These are phyloP conservation scores for Senecio squalidus DNA, from an alignment of 140 eudicot species.

Conservation along the genomic window DNA sequence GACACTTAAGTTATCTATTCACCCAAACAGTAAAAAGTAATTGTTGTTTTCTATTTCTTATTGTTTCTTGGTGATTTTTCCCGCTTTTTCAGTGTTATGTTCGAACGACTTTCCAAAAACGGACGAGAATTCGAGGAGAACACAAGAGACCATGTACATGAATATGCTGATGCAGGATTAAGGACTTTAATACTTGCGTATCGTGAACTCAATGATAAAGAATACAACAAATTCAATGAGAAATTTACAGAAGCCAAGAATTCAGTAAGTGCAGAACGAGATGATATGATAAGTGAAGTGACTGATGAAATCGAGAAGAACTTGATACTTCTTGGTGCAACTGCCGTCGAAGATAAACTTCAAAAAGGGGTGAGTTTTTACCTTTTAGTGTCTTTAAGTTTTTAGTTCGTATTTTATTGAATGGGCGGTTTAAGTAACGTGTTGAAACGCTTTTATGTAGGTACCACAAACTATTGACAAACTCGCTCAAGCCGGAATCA, in stretches of 20 bases:
- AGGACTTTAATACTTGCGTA: slow-evolving; percentile 64
- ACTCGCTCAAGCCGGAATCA: slow-evolving; percentile 73
- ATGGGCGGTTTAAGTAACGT: neutral
- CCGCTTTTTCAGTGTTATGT: slow-evolving; percentile 45
- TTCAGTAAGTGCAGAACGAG: slow-evolving; percentile 48
- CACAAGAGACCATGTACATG: slow-evolving; percentile 50
- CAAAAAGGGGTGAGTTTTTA: slow-evolving; percentile 48
- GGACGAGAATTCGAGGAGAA: slow-evolving; percentile 46
- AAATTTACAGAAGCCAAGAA: slow-evolving; percentile 45
- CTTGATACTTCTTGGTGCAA: slow-evolving; percentile 68
- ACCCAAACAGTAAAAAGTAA: no score
- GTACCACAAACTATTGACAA: slow-evolving; percentile 49
- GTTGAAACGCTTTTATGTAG: slow-evolving; percentile 7
- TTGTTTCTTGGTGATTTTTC: neutral
- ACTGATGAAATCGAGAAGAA: slow-evolving; percentile 51
- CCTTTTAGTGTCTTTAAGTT: neutral
- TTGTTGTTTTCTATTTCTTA: neutral
- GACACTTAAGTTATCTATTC: no score
- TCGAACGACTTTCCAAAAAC: slow-evolving; percentile 40
- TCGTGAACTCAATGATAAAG: slow-evolving; percentile 50
- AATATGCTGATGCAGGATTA: slow-evolving; percentile 60
- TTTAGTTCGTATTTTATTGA: no score
- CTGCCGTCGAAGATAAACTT: slow-evolving; percentile 70
- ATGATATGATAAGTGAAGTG: slow-evolving; percentile 37
- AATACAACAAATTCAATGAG: slow-evolving; percentile 34